phyloP scores from a whole-genome alignment of 108 stramenopile genomes.

The Stephanodiscus minutulus region DNA sequence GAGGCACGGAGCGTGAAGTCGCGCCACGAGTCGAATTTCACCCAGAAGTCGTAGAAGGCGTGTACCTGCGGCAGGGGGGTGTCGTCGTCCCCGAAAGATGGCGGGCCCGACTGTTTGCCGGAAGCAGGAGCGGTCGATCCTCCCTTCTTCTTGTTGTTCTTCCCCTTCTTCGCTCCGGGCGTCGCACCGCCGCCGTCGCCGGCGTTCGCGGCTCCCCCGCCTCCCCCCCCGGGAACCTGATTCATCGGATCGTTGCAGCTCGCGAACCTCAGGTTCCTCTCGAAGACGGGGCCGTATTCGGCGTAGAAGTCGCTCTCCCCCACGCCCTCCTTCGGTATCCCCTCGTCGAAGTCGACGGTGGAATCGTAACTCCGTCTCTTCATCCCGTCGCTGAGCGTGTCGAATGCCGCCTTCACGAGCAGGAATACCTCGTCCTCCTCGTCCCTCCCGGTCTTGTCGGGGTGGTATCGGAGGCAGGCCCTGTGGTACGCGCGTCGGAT shows the following conservation, averaged over 20 bases:
- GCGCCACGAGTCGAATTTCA: conserved; percentile 94
- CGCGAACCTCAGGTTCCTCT: conserved; percentile 94
- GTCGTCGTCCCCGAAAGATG: conserved; percentile 85
- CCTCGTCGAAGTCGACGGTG: conserved; percentile 93
- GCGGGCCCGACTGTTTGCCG: conserved; percentile 61
- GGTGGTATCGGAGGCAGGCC: conserved; percentile 83
- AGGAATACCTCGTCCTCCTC: conserved; percentile 95
- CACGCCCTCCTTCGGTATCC: conserved; percentile 71
- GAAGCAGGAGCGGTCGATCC: conserved; percentile 4
- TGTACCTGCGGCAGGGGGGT: conserved; percentile 89
- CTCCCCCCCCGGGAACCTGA: conserved; percentile 19
- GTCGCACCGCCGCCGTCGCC: conserved; percentile 6
- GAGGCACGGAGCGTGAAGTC: conserved; percentile 89
- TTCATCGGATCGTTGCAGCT: conserved; percentile 49
- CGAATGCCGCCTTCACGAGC: conserved; percentile 94
- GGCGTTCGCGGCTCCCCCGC: conserved; percentile 5
- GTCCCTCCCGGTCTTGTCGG: conserved; percentile 86
- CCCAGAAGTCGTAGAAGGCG: conserved; percentile 97
- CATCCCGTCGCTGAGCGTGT: conserved; percentile 77
- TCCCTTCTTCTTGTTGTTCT: conserved; percentile 44
- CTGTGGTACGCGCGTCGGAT: conserved; percentile 83
- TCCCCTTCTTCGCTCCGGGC: conserved; percentile 33
- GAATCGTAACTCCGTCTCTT: conserved; percentile 94
- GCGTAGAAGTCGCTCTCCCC: conserved; percentile 60
- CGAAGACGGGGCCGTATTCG: conserved; percentile 87